Base-by-base conservation (phyloP, 352 stramenopile genomes). In the Salisapilia sapeloensis region DNA sequence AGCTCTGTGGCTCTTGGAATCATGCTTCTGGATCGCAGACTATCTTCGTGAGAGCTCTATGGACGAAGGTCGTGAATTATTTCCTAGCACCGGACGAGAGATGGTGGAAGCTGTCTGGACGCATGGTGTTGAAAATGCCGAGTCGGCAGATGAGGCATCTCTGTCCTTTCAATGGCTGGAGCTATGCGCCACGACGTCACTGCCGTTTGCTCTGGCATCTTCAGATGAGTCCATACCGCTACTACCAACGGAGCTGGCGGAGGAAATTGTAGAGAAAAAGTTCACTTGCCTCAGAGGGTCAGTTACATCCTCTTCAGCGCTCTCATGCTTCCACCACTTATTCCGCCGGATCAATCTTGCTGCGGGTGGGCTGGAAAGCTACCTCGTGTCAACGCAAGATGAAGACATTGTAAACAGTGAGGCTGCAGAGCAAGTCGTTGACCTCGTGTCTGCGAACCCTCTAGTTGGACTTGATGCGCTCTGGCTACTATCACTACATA, bases 91-190 rank as follows among this genome's bases (percentile, higher is more conserved):
- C n/a, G n/a, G n/a, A n/a, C n/a, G n/a, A 15, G 27, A 33, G 14
- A 44, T 71, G 14, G 19, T 72, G 2, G 43, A 63, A 21, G 28
- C 32, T 9, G 23, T 80, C 10, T 86, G 71, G 71, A 11, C 50
- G 6, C 25, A 62, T 14, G 54, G 72, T 25, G 36, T 83, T 6
- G 30, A 47, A 8, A 18, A 58, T 7, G 40, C 59, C 1, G 42
- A 42, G 6, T 17, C 58, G 2, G n/a, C 29, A 12, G 62, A 77
- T 24, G 67, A 82, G 35, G 44, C 53, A 0, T 53, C 67, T 4
- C 43, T 84, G 3, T 80, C 56, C 32, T 86, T 86, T 25, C 57
- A 81, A 17, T 86, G 71, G 71, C 52, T 84, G 35, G 59, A 76
- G 30, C 52, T 76, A 2, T 86, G 64, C 23, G 50, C 72, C 39